These are phyloP conservation scores for Fusarium keratoplasticum DNA, from an alignment of 2,329 filamentous ascomycete species.

Conservation along the genomic window DNA sequence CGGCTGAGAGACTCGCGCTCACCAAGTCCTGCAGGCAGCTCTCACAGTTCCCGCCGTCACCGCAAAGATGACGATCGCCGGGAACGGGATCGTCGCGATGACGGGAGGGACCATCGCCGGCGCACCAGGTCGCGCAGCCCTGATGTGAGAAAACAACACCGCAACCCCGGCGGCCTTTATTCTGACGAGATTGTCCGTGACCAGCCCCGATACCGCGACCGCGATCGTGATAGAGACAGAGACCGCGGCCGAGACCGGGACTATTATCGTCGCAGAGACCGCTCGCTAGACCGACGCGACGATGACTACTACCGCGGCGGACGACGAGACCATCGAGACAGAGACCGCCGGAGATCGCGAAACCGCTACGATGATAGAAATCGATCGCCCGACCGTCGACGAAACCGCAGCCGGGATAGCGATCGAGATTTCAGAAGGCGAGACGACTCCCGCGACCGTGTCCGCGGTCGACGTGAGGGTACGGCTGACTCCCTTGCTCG, in stretches of 20 bases:
- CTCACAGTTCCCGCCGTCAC: slow-evolving; percentile 77
- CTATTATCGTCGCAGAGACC: slow-evolving; percentile 74
- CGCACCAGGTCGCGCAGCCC: slow-evolving; percentile 72
- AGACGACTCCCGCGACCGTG: slow-evolving; percentile 78
- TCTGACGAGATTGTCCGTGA: slow-evolving; percentile 53
- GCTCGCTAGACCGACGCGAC: slow-evolving; percentile 75
- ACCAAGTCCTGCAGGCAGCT: slow-evolving; percentile 94
- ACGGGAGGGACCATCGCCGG: slow-evolving; percentile 63
- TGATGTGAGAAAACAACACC: slow-evolving; percentile 63
- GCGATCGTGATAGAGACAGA: slow-evolving; percentile 61
- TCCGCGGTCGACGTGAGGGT: slow-evolving; percentile 72
- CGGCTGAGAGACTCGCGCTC: slow-evolving; percentile 79
- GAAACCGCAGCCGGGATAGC: slow-evolving; percentile 72
- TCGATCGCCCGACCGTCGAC: slow-evolving; percentile 68
- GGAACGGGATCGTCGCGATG: slow-evolving; percentile 63
- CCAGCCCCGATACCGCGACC: slow-evolving; percentile 71
- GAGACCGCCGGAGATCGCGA: slow-evolving; percentile 74
- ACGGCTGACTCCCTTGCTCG: slow-evolving; percentile 77
- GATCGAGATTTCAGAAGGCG: slow-evolving; percentile 75
- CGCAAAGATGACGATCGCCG: slow-evolving; percentile 71
- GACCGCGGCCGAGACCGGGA: slow-evolving; percentile 66
- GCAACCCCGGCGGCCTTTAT: slow-evolving; percentile 38
- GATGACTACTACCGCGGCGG: slow-evolving; percentile 72
- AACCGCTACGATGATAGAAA: slow-evolving; percentile 70
- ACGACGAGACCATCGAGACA: slow-evolving; percentile 65